Percentiles rank a stretch among this genome's conserved stretches.
These are phyloP conservation scores for Fomitopsis pinicola DNA, from an alignment of 1,284 basidiomycete genomes.

Conservation along the genomic window DNA sequence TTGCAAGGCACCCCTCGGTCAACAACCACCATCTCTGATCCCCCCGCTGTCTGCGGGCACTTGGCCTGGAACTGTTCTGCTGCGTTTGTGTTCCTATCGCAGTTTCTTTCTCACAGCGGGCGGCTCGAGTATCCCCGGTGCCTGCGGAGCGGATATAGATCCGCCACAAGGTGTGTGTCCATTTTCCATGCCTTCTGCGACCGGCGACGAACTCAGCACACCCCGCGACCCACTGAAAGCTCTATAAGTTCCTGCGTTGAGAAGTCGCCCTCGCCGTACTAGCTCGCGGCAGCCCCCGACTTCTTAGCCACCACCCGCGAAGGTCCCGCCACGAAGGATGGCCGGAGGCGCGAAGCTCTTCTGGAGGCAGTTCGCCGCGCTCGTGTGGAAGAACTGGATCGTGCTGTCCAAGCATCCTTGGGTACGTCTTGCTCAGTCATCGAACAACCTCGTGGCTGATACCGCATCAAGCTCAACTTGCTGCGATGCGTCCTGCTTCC, in stretches of 20 bases:
- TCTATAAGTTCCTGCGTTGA: not conserved
- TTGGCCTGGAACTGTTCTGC: not conserved
- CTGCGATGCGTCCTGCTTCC: slow-evolving; percentile 67
- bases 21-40: no score
- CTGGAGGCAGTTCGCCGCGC: slow-evolving; percentile 56
- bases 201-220: not conserved
- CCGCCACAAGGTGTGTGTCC: not conserved
- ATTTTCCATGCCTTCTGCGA: not conserved
- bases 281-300: not conserved
- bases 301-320: not conserved
- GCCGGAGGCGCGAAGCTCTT: slow-evolving; percentile 29
- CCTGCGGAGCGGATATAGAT: not conserved
- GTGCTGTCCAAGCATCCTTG: slow-evolving; percentile 58
- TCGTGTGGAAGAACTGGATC: slow-evolving; percentile 77
- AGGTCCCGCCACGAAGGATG: not conserved
- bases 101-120: not conserved
- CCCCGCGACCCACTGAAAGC: not conserved
- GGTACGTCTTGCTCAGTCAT: slow-evolving; percentile 36
- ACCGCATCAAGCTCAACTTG: slow-evolving; percentile 48
- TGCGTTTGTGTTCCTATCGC: not conserved
- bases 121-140: not conserved
- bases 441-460: not conserved
- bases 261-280: not conserved
- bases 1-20: no score
- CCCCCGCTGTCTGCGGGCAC: no score